Conservation (phyloP, 306 rosid species). For the Cicer yamashitae region DNA sequence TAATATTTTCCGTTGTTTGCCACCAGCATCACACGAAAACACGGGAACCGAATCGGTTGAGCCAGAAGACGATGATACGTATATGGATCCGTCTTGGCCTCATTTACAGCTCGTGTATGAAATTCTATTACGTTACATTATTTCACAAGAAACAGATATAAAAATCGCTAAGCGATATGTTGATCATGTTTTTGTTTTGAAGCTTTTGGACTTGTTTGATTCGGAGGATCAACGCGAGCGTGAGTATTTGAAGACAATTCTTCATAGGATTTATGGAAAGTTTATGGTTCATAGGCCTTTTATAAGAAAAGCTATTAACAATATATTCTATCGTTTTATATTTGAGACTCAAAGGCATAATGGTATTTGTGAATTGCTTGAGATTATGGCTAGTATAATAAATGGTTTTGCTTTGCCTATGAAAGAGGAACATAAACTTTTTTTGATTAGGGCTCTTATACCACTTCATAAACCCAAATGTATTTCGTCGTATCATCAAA, state of each 20-base stretch:
- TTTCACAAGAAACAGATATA: constrained; percentile 64
- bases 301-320: constrained; percentile 71
- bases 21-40: constrained; percentile 59
- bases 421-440: constrained; percentile 77
- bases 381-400: constrained; percentile 72
- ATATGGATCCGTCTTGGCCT: constrained; percentile 64
- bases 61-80: constrained; percentile 67
- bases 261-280: constrained; percentile 74
- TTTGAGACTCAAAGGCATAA: constrained; percentile 74
- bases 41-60: constrained; percentile 47
- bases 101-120: constrained; percentile 75
- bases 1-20: constrained; percentile 75
- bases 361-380: constrained; percentile 71
- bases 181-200: constrained; percentile 63
- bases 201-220: constrained; percentile 68
- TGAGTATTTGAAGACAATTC: constrained; percentile 64
- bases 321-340: constrained; percentile 69
- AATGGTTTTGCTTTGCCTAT: constrained; percentile 72
- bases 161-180: constrained; percentile 60
- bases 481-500: constrained; percentile 56
- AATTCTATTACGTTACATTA: constrained; percentile 62
- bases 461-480: constrained; percentile 74
- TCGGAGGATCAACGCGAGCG: constrained; percentile 81
- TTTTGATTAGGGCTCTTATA: constrained; percentile 63
- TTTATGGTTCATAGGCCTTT: constrained; percentile 79